These are phyloP conservation scores for Nyctanthes arbortristis DNA, from an alignment of 257 asterid species.

Conservation along the genomic window DNA sequence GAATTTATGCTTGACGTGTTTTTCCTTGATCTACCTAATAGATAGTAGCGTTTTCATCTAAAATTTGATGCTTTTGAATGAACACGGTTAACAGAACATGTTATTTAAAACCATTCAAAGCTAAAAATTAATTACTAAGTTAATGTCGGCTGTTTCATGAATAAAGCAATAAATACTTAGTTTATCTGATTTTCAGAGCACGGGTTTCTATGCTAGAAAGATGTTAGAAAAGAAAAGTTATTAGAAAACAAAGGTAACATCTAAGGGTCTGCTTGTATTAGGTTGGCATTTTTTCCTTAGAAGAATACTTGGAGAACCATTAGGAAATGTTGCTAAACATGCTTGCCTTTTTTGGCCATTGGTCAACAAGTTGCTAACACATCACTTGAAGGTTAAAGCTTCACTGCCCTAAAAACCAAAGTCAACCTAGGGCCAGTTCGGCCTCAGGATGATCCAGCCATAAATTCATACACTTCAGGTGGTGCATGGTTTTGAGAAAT, in stretches of 20 bases:
- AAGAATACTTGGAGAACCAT: background rate
- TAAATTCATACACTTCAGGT: background rate
- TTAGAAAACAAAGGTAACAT: background rate
- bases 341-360: background rate
- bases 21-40: background rate
- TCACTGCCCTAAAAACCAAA: background rate
- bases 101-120: background rate
- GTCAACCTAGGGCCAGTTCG: background rate
- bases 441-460: background rate
- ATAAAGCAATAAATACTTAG: background rate
- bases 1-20: background rate
- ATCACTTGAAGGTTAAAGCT: background rate
- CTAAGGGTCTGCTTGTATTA: background rate
- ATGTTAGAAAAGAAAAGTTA: background rate
- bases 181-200: background rate
- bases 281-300: background rate
- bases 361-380: background rate
- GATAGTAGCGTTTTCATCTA: background rate
- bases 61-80: background rate
- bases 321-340: background rate
- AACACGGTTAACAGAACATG: background rate
- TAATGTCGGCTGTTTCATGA: background rate
- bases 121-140: background rate
- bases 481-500: too few species aligned
- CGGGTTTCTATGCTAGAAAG: background rate